Base-by-base conservation (phyloP, 2,329 filamentous ascomycete species). In the Talaromyces sp. region DNA sequence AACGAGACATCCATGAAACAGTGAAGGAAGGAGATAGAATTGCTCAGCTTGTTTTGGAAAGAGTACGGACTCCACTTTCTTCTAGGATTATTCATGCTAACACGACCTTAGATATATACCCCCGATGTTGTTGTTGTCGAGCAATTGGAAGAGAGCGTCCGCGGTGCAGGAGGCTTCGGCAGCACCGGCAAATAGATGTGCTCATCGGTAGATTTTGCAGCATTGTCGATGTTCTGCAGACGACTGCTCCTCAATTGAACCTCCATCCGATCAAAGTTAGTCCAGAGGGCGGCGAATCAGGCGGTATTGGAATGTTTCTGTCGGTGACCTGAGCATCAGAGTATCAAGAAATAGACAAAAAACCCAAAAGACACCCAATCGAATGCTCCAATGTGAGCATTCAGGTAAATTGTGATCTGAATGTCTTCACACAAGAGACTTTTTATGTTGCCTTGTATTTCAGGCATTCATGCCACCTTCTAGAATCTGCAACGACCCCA, bases 21-120 rank as follows among this genome's bases (percentile, higher is more conserved):
- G 83, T 99, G 70, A 89, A 90, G 73, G 88, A 90, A 74, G 94
- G 94, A 59, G 95, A 99, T 79, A 90, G 95, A 62, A 83, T 99
- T 73, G 96, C 95, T 49, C 95, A 99, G 84, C 85, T 99, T 70
- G 88, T 99, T 69, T 83, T 99, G 64, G 95, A 99, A 85, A 88
- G 92, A 77, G 85, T 87, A 71, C 70, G 57, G 22, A 33, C 13
- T 37, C 52, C 24, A 9, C 50, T 57, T 14, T 45, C 14, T 43
- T 59, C 10, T 47, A 49, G 22, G 41, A 9, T 19, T 65, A n/a
- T 54, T 64, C 56, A 22, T 16, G 19, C 41, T 62, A 45, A 62
- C 49, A 19, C 7, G 24, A 22, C 31, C 24, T 3, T 65, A 87
- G 83, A 97, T 98, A 74, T 93, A 91, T 74, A 98, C 93, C 33